Evolutionary conservation across 2,329 filamentous ascomycete species (phyloP), one percentile per base, ranked within the genome.

Genomic region (Trichoderma sp.): DNA sequence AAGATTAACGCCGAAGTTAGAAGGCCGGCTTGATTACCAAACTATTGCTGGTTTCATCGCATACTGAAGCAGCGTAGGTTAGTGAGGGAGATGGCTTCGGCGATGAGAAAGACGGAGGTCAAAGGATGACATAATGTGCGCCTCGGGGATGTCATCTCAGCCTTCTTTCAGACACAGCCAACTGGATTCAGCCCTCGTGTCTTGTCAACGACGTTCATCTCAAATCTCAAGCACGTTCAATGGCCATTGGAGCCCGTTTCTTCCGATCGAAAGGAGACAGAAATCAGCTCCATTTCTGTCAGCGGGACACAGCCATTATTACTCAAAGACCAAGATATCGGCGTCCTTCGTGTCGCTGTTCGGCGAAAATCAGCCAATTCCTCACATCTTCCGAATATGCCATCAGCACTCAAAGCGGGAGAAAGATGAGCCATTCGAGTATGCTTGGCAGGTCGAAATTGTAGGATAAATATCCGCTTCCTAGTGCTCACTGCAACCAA

Each of bases 401-500:
- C 12, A 39, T 39, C 50, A 30, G 44, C 43, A 51, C 43, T 60
- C 19, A 39, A 34, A 60, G 58, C 58, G 58, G 58, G 5, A 61
- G 34, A 61, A 61, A 61, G 58, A 61, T 51, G 45, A 51, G 45
- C 58, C 58, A 51, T 41, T 39, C 56, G 24, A 14, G 15, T 1
- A 3, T 26, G 17, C 24, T 30, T 24, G 34, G 21, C 45, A 60
- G 43, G 34, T 34, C 41, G 21, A 21, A 45, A 14, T 39, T 5
- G 34, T 14, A 50, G 58, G 58, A 61, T 43, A 61, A 61, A 30
- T 19, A 61, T 61, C 58, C 58, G 58, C 47, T 7, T 19, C 3
- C 14, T n/a, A n/a, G 21, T 28, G 34, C 39, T 14, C 24, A 45
- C 14, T 30, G 17, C 10, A 24, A 39, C 34, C 34, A 14, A 14